These are phyloP conservation scores for Craspedostauros australis DNA, from an alignment of 108 stramenopile species.

Conservation along the genomic window DNA sequence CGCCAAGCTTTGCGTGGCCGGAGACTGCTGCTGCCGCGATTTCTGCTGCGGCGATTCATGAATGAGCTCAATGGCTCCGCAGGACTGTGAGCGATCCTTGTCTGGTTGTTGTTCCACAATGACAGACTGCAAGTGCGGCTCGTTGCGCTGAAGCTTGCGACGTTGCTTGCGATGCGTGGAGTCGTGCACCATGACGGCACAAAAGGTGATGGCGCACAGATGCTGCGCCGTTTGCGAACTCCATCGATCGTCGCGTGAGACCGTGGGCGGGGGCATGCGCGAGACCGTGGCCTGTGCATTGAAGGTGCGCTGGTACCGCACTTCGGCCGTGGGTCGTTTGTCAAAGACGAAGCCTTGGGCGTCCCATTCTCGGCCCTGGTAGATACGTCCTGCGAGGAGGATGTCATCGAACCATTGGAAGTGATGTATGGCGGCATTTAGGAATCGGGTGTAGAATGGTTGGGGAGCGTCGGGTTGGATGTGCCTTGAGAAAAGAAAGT, in stretches of 20 bases:
- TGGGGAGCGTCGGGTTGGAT: no score
- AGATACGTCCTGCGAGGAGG: slow-evolving; percentile 16
- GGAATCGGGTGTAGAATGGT: no score
- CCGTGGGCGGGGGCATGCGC: slow-evolving; percentile 32
- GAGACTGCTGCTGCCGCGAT: not conserved
- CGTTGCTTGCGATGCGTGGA: slow-evolving; percentile 13
- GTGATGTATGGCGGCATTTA: no score
- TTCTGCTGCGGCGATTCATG: not conserved
- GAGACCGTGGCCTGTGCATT: slow-evolving; percentile 1
- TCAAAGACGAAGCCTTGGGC: slow-evolving; percentile 16
- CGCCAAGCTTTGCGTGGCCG: not conserved
- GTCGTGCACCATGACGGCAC: slow-evolving; percentile 29
- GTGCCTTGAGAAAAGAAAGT: no score
- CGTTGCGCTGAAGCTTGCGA: slow-evolving; percentile 3
- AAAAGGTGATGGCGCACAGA: slow-evolving; percentile 32
- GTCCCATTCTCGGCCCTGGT: slow-evolving; percentile 36
- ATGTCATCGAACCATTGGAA: slow-evolving; percentile 9
- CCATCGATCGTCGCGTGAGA: slow-evolving; percentile 9
- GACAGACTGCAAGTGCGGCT: not conserved
- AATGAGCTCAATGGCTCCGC: not conserved
- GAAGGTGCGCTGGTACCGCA: no score
- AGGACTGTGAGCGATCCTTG: not conserved
- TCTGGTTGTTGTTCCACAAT: not conserved
- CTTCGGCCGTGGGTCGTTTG: slow-evolving; percentile 1
- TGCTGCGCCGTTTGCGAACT: slow-evolving; percentile 23